A percentile compares a stretch with the other conserved stretches of the same genome.
Evolutionary conservation across 192 early-diverging fungal genomes (phyloP).

Genomic region (Podila clonocystis): DNA sequence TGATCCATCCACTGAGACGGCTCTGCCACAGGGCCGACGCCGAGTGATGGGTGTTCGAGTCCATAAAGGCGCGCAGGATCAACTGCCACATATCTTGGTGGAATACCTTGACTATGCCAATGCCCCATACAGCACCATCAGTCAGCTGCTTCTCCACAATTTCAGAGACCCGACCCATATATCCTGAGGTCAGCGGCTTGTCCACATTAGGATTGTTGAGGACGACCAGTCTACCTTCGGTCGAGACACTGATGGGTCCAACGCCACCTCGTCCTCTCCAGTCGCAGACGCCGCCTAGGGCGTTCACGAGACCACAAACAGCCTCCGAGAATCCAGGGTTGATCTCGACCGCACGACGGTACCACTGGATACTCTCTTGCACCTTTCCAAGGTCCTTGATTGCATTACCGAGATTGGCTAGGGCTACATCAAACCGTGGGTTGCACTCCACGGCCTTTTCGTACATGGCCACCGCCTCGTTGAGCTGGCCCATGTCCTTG

Average conservation of each 20-base stretch:
- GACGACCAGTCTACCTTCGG: constrained; percentile 43
- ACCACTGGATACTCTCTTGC: constrained; percentile 88
- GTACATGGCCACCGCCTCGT: constrained; percentile 89
- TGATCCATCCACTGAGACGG: constrained; percentile 21
- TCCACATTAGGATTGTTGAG: constrained; percentile 12
- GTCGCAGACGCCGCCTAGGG: constrained; percentile 88
- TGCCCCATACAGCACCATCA: constrained; percentile 68
- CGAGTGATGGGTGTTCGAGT: constrained; percentile 22
- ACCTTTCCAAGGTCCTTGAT: constrained; percentile 92
- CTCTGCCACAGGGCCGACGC: constrained; percentile 25
- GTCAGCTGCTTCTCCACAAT: constrained; percentile 84
- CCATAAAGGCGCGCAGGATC: constrained; percentile 31
- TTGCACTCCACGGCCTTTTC: constrained; percentile 87
- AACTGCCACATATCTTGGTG: constrained; percentile 32
- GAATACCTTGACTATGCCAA: constrained; percentile 60
- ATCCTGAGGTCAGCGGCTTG: constrained; percentile 55
- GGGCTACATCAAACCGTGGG: constrained; percentile 89
- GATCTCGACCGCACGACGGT: constrained; percentile 81
- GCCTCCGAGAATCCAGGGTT: constrained; percentile 95
- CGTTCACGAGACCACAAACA: constrained; percentile 90
- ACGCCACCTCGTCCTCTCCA: constrained; percentile 86
- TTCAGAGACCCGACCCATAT: constrained; percentile 79
- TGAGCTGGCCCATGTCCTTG: constrained; percentile 88
- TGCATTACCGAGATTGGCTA: constrained; percentile 94
- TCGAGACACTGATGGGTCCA: constrained; percentile 50